Evolutionary conservation across 768 basidiomycete genomes (phyloP).

Genomic region (Podaxis sp.): DNA sequence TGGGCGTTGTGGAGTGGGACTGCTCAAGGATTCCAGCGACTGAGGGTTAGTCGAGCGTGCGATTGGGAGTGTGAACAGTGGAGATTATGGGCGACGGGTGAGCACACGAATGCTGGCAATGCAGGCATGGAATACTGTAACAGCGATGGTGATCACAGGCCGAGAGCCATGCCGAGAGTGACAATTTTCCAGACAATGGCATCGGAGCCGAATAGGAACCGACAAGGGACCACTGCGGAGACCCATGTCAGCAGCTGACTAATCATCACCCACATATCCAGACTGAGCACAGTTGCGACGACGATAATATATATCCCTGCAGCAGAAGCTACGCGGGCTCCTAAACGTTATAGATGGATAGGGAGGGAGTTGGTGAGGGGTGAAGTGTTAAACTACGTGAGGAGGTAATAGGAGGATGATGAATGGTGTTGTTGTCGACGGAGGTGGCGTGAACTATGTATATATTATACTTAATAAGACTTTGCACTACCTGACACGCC

Average conservation of each 20-base stretch:
- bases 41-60: too few species aligned
- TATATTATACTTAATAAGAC: neutral
- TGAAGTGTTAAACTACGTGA: neutral
- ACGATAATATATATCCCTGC: neutral
- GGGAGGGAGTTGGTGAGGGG: neutral
- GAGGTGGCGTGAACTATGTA: neutral
- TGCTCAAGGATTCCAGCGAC: too few species aligned
- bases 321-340: too few species aligned
- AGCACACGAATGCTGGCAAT: neutral
- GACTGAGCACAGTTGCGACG: neutral
- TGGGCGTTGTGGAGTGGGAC: too few species aligned
- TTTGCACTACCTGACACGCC: neutral
- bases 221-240: neutral
- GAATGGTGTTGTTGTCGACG: neutral
- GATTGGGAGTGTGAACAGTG: too few species aligned
- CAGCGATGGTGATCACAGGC: neutral
- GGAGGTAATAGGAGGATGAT: neutral
- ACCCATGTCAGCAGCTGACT: neutral
- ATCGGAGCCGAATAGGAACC: too few species aligned
- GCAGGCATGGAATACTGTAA: neutral
- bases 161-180: neutral
- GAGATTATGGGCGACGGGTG: too few species aligned
- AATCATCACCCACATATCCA: neutral
- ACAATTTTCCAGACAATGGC: too few species aligned
- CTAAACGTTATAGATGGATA: too few species aligned